These are phyloP conservation scores for Rhizophora apiculata DNA, from an alignment of 345 rosid species.

Conservation along the genomic window DNA sequence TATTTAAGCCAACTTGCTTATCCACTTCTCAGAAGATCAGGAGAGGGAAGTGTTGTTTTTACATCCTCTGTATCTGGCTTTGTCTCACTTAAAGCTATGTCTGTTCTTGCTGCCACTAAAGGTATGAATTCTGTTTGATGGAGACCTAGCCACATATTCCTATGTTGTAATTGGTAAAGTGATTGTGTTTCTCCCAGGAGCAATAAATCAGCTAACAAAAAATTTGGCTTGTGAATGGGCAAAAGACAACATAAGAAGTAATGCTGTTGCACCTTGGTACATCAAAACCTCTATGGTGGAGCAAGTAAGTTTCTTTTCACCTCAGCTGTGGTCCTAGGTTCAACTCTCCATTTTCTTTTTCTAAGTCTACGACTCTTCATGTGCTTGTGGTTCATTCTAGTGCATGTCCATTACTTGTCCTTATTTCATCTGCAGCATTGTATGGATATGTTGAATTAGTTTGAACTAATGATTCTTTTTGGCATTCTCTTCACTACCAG, in stretches of 20 bases:
- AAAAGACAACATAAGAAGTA: constrained; percentile 68
- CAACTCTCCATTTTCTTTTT: not conserved
- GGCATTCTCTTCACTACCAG: constrained; percentile 15
- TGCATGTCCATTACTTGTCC: not conserved
- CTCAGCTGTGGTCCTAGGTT: not conserved
- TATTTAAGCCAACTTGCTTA: constrained; percentile 68
- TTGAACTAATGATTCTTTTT: not conserved
- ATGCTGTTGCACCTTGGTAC: constrained; percentile 87
- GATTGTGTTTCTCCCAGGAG: constrained; percentile 39
- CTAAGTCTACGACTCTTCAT: not conserved
- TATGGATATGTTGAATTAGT: not conserved
- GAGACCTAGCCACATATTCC: not conserved
- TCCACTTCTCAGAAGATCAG: constrained; percentile 61
- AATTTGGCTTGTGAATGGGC: constrained; percentile 89
- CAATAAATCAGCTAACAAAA: constrained; percentile 70
- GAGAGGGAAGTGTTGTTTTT: constrained; percentile 57
- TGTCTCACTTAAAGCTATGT: constrained; percentile 66
- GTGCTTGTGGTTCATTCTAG: no score
- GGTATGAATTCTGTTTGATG: constrained; percentile 28
- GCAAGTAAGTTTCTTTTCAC: constrained; percentile 41
- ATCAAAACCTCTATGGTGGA: constrained; percentile 81
- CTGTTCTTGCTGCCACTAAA: constrained; percentile 75
- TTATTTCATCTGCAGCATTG: not conserved
- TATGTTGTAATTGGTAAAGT: constrained; percentile 1
- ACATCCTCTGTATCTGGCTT: constrained; percentile 73